Evolutionary conservation across 2,329 filamentous ascomycete species (phyloP).

Genomic region (Pleomassaria siparia): DNA sequence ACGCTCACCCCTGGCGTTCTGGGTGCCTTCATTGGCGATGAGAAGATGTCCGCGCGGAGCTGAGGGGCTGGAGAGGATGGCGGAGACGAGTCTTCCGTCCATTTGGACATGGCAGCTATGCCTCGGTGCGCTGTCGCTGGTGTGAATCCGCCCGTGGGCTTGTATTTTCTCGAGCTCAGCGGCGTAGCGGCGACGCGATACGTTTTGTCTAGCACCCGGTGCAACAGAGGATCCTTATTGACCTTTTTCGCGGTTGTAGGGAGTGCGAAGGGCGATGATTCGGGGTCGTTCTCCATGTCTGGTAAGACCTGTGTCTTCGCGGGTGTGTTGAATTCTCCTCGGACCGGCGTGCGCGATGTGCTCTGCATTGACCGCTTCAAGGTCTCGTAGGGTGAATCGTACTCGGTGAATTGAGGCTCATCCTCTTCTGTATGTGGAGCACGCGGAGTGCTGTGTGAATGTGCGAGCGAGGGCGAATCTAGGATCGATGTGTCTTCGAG

Average conservation of each 20-base stretch:
- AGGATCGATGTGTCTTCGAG: conserved; percentile 66
- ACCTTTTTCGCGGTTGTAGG: conserved; percentile 39
- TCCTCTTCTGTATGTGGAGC: conserved; percentile 33
- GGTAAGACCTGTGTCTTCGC: conserved; percentile 38
- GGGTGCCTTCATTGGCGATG: conserved; percentile 66
- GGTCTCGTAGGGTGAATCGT: conserved; percentile 75
- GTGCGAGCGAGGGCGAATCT: conserved; percentile 57
- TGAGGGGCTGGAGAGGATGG: conserved; percentile 69
- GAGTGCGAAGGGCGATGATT: conserved; percentile 57
- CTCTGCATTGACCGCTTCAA: conserved; percentile 67
- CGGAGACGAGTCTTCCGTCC: conserved; percentile 50
- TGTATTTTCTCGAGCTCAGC: conserved; percentile 59
- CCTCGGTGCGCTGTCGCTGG: conserved; percentile 39
- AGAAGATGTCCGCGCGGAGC: conserved; percentile 82
- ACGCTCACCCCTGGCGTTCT: conserved; percentile 84
- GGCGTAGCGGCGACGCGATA: conserved; percentile 94
- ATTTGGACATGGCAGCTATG: conserved; percentile 24
- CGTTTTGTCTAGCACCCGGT: conserved; percentile 91
- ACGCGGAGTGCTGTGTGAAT: conserved; percentile 62
- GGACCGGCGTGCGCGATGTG: conserved; percentile 27
- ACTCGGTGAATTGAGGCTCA: conserved; percentile 59
- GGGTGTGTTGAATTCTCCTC: conserved; percentile 39
- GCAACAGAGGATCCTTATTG: conserved; percentile 75
- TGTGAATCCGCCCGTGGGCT: conserved; percentile 40
- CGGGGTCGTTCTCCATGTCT: conserved; percentile 46